These are phyloP conservation scores for Panus rudis DNA, from an alignment of 768 basidiomycete genomes.

Conservation along the genomic window DNA sequence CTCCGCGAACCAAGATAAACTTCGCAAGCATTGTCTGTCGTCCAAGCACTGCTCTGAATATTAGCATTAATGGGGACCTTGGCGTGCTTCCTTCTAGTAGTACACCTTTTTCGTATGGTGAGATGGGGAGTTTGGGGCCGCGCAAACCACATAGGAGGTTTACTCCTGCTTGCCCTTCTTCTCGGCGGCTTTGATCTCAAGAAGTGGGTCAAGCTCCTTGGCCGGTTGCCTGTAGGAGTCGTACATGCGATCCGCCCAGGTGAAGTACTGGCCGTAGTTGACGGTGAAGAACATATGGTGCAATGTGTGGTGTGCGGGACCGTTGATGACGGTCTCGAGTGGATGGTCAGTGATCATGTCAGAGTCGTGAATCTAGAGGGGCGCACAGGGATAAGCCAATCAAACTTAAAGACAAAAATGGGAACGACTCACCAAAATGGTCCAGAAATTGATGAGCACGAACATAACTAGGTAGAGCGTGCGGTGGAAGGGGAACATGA, in stretches of 20 bases:
- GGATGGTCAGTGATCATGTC: conserved; percentile 95
- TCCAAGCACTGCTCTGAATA: too few relatives aligned
- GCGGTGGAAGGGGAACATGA: conserved; percentile 87
- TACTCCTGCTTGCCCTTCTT: conserved; percentile 23
- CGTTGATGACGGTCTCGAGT: conserved; percentile 88
- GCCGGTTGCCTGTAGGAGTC: conserved; percentile 89
- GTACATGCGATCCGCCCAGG: conserved; percentile 81
- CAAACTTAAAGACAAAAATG: background rate
- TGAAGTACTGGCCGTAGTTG: conserved; percentile 98
- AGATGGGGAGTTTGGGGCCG: too few relatives aligned
- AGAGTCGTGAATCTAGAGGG: conserved; percentile 85
- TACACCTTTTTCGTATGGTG: too few relatives aligned
- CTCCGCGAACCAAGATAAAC: too few relatives aligned
- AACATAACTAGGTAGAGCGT: conserved; percentile 79
- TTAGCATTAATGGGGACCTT: too few relatives aligned
- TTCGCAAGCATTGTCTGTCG: too few relatives aligned
- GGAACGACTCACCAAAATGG: conserved; percentile 66
- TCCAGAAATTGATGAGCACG: conserved; percentile 91
- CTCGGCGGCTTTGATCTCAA: conserved; percentile 46
- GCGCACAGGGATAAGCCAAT: too few relatives aligned
- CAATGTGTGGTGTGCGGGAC: conserved; percentile 96
- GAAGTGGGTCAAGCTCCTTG: conserved; percentile 75
- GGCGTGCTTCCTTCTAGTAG: too few relatives aligned
- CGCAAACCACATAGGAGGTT: too few relatives aligned
- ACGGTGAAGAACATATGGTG: conserved; percentile 73